phyloP scores from a whole-genome alignment of 2,329 filamentous ascomycete species.

The Biscogniauxia mediterranea region DNA sequence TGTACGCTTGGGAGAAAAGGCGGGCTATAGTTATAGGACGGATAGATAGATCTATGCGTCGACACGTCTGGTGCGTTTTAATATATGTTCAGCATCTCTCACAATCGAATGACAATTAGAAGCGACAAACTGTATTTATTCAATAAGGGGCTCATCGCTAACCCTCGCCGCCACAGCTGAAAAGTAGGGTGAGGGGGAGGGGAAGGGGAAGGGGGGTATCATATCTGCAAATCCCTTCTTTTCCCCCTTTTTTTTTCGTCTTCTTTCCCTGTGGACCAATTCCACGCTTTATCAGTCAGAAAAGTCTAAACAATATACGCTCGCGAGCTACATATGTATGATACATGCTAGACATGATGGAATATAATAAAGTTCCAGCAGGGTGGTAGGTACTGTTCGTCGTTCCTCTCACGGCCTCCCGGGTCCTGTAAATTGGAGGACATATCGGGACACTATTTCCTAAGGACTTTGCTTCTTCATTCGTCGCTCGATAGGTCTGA shows the following conservation, averaged over 20 bases:
- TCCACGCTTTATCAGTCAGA: neutral
- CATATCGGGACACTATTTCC: too few relatives aligned
- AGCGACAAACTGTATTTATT: neutral
- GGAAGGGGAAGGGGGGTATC: neutral
- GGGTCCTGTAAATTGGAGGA: too few relatives aligned
- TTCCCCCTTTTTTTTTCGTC: neutral
- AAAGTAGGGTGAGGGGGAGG: neutral
- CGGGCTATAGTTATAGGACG: neutral
- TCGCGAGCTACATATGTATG: too few relatives aligned
- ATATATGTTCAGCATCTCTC: neutral
- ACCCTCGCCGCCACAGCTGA: neutral
- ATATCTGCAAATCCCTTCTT: slow-evolving; percentile 3
- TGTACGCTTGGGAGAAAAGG: neutral
- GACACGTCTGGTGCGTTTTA: neutral
- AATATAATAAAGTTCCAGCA: too few relatives aligned
- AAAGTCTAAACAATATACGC: neutral
- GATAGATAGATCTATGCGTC: neutral
- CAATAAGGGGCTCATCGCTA: neutral
- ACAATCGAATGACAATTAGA: neutral
- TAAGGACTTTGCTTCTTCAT: too few relatives aligned
- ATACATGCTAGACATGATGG: too few relatives aligned
- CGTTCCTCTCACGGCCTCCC: too few relatives aligned
- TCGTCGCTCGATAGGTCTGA: too few relatives aligned
- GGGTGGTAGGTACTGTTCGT: too few relatives aligned
- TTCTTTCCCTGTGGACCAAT: neutral